Evolutionary conservation across 1,284 basidiomycete species (phyloP), one percentile per base, ranked within the genome.

Genomic region (Leccinum pseudoinsigne): DNA sequence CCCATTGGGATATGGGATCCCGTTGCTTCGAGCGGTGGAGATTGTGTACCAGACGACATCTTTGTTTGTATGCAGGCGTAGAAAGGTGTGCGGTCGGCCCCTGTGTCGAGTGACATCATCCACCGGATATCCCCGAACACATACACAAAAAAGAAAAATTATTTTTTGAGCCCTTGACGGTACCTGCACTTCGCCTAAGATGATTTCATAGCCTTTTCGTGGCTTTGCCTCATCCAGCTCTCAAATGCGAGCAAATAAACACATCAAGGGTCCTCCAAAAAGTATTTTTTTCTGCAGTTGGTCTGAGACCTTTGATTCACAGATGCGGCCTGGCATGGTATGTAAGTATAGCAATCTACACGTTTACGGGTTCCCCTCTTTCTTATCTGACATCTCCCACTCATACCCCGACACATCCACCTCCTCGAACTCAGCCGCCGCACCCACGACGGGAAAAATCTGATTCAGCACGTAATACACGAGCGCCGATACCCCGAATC

Each of bases 401-500:
- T 71, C 69, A 45, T 66, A 66, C 3, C 68, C 72, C 9, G 85
- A 86, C 42, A 86, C 78, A 69, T 93, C 89, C 12, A 87, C 68
- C 76, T 92, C 89, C 65, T 84, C 72, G 72, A 92, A 92, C 31
- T 68, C 72, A 57, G 71, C 68, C 57, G 78, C 76, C 61, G 77
- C 74, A 6, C 88, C 89, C 8, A 78, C 80, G 2, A 85, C 82
- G 8, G 90, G 90, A 74, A 84, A 89, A 26, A 82, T 56, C 58
- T 74, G 68, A 76, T 87, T 90, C 59, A 89, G 80, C 51, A 76
- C 34, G 68, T 80, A 85, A 76, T 94, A 94, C 54, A 89, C 73
- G 64, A 89, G 61, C 7, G 83, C 80, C 1, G 91, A 90, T 51
- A 89, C 82, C 47, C 86, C 85, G 68, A 91, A 91, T 31, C 91